Evolutionary conservation across 1,139 yeast genomes (phyloP), one percentile per base, ranked within the genome.

Genomic region (Pichia terricola): DNA sequence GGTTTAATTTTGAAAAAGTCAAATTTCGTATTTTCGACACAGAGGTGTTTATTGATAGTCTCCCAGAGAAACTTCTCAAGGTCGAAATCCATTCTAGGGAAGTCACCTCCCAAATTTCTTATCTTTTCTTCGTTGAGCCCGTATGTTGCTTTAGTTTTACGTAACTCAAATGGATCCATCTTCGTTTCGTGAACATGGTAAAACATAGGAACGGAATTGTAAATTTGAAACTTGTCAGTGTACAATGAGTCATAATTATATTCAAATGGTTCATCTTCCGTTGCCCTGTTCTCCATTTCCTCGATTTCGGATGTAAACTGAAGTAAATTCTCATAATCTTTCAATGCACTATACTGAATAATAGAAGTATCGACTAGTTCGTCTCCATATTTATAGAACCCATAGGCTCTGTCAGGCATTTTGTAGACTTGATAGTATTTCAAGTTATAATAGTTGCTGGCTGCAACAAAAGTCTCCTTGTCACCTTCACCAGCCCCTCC

Each of bases 401-500:
- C 65, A 41, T 52, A 57, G 5, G 62, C 59, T 39, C 59, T 48
- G 45, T 60, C 64, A 8, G 61, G 55, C 48, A 53, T 56, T 45
- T 60, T 61, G 48, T 68, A 66, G 27, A 77, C 80, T 58, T 78
- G 82, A 57, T 76, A 77, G 54, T 68, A 77, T 4, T 77, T 72
- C 48, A 70, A 66, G 1, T 62, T 58, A 46, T 75, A 65, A 38
- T 68, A 74, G 49, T 73, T 72, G 30, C 83, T 77, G 3, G 83
- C 82, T 2, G 82, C 80, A 42, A 77, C 70, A 53, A 77, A 77
- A 1, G 83, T 78, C 54, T 79, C 84, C 53, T 78, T 78, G 56
- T 77, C 81, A 51, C 82, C 81, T 58, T 76, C 77, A 40, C 81
- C 81, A 10, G 79, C 77, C 26, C 78, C 74, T 45, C 79, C 79